Conservation (phyloP, 306 rosid genomes). For the Pterocarpus santalinus region DNA sequence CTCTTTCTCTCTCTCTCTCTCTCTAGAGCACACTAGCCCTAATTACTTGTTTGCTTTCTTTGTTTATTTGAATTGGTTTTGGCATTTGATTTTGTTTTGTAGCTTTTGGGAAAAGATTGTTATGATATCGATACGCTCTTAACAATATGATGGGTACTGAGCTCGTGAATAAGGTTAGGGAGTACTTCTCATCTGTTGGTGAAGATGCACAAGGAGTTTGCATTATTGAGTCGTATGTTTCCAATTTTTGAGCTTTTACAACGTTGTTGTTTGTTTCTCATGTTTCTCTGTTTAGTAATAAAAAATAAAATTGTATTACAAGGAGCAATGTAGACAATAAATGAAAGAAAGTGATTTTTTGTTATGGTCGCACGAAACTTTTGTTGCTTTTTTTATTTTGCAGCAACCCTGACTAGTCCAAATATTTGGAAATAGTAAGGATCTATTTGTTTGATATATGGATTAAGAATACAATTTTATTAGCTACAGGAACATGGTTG, state of each 20-base stretch:
- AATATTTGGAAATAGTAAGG: conserved; percentile 96
- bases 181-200: conserved; percentile 71
- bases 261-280: neutral
- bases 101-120: conserved; percentile 93
- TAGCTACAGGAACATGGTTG: no score
- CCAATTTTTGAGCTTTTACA: neutral
- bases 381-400: conserved; percentile 31
- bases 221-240: conserved; percentile 74
- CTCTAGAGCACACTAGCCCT: neutral
- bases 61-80: neutral
- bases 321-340: neutral
- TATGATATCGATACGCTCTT: conserved; percentile 87
- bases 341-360: neutral
- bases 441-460: conserved; percentile 84
- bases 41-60: neutral
- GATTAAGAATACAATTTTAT: conserved; percentile 42
- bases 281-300: neutral
- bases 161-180: conserved; percentile 80
- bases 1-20: no score
- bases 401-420: conserved; percentile 96
- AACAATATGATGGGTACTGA: conserved; percentile 90
- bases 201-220: conserved; percentile 90
- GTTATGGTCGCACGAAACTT: neutral
- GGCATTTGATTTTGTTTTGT: conserved; percentile 37
- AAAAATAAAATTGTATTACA: no score